Base-by-base conservation (phyloP, 2,329 filamentous ascomycete species). In the Sclerotiophoma versabilis region DNA sequence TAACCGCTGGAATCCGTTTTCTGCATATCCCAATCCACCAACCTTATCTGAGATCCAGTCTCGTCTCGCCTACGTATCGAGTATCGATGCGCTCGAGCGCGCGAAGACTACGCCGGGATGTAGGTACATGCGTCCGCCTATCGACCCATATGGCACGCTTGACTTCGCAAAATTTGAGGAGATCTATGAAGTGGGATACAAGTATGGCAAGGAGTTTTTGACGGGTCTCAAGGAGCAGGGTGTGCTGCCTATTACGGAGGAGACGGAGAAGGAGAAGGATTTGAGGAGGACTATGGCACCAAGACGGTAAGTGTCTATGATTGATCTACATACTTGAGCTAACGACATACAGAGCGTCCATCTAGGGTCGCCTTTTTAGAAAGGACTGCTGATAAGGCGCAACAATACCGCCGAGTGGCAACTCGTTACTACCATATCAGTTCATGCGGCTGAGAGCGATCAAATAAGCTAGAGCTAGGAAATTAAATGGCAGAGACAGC, bases 111-210 rank as follows among this genome's bases (percentile, higher is more conserved):
- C 90, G 69, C 87, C 92, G 0, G 95, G 95, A 0, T 98, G 93
- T 75, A 82, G 96, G 46, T 99, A 99, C 75, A 96, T 99, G 91
- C 86, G 95, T 1, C 96, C 96, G 4, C 95, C 95, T 0, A 90
- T 99, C 59, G 95, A 98, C 70, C 83, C 86, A 1, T 99, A 96
- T 66, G 95, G 93, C 4, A 99, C 95, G 1, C 80, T 99, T 25
- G 95, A 99, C 54, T 99, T 99, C 79, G 91, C 87, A 58, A 97
- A 96, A 75, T 99, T 99, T 75, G 93, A 98, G 68, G 96, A 99
- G 81, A 93, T 99, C 48, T 96, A 96, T 69, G 83, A 89, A 63
- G 83, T 97, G 10, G 96, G 95, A 1, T 96, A 96, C 76, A 83
- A 84, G 49, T 99, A 88, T 70, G 95, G 92, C 4, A 88, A 89